Evolutionary conservation across 345 rosid genomes (phyloP).

Genomic region (Eucalyptus shirleyi): DNA sequence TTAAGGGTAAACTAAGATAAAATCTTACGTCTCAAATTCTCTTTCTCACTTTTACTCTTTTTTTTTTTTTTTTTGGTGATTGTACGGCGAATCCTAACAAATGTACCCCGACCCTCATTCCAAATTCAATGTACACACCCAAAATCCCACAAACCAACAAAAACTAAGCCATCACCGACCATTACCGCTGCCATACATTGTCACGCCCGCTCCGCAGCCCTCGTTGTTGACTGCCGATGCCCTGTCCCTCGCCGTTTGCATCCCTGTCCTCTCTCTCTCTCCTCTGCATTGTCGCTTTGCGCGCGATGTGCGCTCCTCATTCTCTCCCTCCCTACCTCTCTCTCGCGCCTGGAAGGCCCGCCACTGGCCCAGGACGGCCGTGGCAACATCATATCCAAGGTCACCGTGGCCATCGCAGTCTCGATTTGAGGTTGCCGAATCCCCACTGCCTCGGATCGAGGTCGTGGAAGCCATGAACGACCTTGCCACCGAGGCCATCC

Average conservation of each 20-base stretch:
- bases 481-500: background rate
- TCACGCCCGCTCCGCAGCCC: background rate
- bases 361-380: background rate
- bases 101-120: background rate
- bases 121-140: background rate
- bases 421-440: background rate
- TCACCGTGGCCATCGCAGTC: background rate
- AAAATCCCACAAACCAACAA: background rate
- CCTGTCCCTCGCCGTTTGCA: background rate
- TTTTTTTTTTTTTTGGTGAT: accelerated
- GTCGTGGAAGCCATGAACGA: background rate
- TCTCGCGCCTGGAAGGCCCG: background rate
- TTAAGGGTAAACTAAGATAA: too few relatives aligned
- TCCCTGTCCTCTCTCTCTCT: background rate
- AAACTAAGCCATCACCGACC: background rate
- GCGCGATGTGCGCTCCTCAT: background rate
- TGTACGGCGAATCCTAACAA: too few relatives aligned
- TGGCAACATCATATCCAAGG: background rate
- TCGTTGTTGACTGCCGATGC: background rate
- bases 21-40: too few relatives aligned
- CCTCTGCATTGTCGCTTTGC: background rate
- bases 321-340: background rate
- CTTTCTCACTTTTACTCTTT: too few relatives aligned
- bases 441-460: background rate
- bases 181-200: background rate